Base-by-base conservation (phyloP, 192 early-diverging fungal genomes). In the Piromyces sp. region DNA sequence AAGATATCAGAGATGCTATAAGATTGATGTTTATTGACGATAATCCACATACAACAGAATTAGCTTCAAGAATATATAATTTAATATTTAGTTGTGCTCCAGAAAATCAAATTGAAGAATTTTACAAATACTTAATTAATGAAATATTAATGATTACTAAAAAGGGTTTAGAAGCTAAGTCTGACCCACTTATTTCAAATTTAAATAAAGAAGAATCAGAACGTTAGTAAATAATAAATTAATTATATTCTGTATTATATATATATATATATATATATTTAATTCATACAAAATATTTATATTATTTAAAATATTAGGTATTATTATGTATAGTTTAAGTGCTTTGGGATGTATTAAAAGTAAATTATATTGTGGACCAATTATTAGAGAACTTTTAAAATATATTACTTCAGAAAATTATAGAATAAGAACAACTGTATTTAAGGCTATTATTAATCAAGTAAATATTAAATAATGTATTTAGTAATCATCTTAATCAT, bases 1-100 rank as follows among this genome's bases (percentile, higher is more conserved):
- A 82, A 28, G 89, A 90, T 82, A 86, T 88, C 16, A 84, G 90
- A 5, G 90, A 91, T 82, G 83, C 88, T 16, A 78, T 87, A 22
- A 83, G 87, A 9, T 83, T 82, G 12, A 79, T 89, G 79, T n/a
- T 91, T 12, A 84, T 84, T 3, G 87, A 90, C 80, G 78, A 81
- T 22, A 86, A 90, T 79, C 17, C 79, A 12, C 83, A 86, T 31
- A 87, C 89, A 11, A 85, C 83, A 14, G 79, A 79, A 28, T 33
- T 80, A 22, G 90, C 90, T 4, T 82, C 83, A 30, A 81, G 88
- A 38, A 83, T 91, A n/a, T 91, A 88, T 80, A 85, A 87, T 17
- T 80, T 90, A 13, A 83, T 91, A 17, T 91, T 90, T 78, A 82
- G 83, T 26, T 86, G 86, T 80, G 86, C 84, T 5, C 40, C 85